phyloP scores from a whole-genome alignment of 495 filamentous ascomycete species.

The Xylaria bambusicola region DNA sequence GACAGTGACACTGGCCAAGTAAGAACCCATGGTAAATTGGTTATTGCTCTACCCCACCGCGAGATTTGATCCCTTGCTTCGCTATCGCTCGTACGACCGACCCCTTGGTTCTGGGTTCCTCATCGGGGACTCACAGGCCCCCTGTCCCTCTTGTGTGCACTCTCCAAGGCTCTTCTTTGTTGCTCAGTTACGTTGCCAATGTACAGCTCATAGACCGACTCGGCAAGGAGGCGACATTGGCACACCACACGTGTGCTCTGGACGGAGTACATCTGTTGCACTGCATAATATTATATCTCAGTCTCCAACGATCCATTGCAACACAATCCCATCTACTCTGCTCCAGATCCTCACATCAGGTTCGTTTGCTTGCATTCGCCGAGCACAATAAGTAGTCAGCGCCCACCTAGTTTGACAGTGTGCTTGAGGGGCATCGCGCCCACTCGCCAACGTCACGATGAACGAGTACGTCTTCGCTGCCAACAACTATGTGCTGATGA shows the following conservation, averaged over 20 bases:
- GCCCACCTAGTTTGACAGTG: not conserved
- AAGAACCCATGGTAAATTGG: not conserved
- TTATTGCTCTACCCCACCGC: not conserved
- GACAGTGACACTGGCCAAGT: not conserved
- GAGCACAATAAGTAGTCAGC: not conserved
- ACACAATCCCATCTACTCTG: too few species aligned
- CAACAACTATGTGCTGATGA: constrained; percentile 14
- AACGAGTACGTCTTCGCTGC: constrained; percentile 19
- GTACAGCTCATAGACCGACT: too few species aligned
- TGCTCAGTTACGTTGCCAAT: not conserved
- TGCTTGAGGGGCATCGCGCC: constrained; percentile 10
- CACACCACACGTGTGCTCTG: not conserved
- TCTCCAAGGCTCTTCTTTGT: too few species aligned
- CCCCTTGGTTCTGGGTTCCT: not conserved
- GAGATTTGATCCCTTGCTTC: not conserved
- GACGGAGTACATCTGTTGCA: not conserved
- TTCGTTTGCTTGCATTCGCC: not conserved
- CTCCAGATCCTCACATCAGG: too few species aligned
- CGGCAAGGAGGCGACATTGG: too few species aligned
- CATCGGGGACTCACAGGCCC: not conserved
- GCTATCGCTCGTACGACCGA: not conserved
- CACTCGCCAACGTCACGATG: constrained; percentile 1
- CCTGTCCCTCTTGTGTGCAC: not conserved
- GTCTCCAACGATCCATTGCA: not conserved
- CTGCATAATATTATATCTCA: not conserved